A percentile compares a stretch with the other conserved stretches of the same genome.
Conservation (phyloP, 202 grass and related monocot genomes). For the Panicum hallii region DNA sequence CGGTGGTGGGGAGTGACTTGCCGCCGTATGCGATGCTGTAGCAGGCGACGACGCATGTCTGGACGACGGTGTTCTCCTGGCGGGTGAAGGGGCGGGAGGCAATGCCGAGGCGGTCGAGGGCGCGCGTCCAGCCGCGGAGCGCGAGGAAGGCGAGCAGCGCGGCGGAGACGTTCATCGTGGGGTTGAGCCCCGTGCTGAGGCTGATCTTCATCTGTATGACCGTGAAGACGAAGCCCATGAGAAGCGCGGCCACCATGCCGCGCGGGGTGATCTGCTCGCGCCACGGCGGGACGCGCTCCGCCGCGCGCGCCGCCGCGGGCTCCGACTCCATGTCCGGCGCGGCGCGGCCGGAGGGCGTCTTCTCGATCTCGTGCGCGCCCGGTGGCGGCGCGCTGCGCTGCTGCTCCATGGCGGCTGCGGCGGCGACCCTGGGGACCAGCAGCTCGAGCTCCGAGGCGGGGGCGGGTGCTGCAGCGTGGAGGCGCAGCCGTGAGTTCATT, state of each 20-base stretch:
- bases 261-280: conserved; percentile 76
- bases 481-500: conserved; percentile 44
- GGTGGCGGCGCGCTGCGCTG: neutral
- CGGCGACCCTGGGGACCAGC: conserved; percentile 17
- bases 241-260: conserved; percentile 68
- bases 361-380: conserved; percentile 56
- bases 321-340: conserved; percentile 50
- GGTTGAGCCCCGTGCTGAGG: conserved; percentile 86
- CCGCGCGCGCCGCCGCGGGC: conserved; percentile 25
- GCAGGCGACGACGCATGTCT: conserved; percentile 89
- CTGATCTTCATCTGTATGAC: conserved; percentile 96
- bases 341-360: conserved; percentile 25
- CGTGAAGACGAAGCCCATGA: conserved; percentile 76
- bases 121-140: conserved; percentile 74
- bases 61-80: conserved; percentile 97
- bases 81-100: conserved; percentile 70
- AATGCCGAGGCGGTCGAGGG: conserved; percentile 68
- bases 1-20: neutral
- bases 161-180: conserved; percentile 92
- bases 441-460: conserved; percentile 53
- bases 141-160: conserved; percentile 89
- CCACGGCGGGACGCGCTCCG: conserved; percentile 77
- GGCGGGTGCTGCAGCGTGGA: conserved; percentile 18
- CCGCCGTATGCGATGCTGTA: conserved; percentile 70
- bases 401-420: conserved; percentile 34